These are phyloP conservation scores for Penicillium macrosclerotiorum DNA, from an alignment of 495 filamentous ascomycete genomes.

Conservation along the genomic window DNA sequence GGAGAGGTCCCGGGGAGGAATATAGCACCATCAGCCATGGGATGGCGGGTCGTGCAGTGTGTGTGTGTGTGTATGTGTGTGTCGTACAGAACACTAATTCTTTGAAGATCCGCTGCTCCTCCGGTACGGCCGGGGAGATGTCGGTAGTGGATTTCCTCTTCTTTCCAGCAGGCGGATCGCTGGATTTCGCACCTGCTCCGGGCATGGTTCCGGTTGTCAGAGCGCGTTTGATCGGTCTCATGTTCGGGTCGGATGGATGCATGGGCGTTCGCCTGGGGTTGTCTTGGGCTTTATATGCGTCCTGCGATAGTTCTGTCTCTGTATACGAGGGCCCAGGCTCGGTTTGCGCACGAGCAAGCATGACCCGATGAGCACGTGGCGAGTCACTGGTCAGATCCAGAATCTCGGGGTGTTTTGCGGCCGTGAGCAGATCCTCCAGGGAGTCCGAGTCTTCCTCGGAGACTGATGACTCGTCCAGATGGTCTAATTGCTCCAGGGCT, in stretches of 20 bases:
- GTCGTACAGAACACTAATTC: conserved; percentile 60
- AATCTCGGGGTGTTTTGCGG: not conserved
- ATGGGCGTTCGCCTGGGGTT: not conserved
- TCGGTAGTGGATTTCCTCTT: conserved; percentile 24
- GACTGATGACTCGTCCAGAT: conserved; percentile 33
- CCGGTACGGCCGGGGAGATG: conserved; percentile 47
- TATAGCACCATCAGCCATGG: too few relatives aligned
- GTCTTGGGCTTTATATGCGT: not conserved
- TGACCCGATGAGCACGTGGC: not conserved
- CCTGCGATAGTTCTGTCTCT: not conserved
- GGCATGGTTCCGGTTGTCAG: conserved; percentile 21
- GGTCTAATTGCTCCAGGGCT: conserved; percentile 45
- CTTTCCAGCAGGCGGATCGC: conserved; percentile 16
- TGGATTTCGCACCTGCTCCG: conserved; percentile 2
- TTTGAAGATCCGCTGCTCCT: conserved; percentile 63
- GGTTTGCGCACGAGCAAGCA: conserved; percentile 13
- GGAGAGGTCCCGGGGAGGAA: not conserved
- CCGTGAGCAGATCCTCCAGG: conserved; percentile 7
- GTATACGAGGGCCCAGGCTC: conserved; percentile 12
- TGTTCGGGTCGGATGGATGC: not conserved
- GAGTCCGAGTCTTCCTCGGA: conserved; percentile 15
- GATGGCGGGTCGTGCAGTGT: too few relatives aligned
- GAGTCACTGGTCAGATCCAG: not conserved
- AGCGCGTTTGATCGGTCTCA: conserved; percentile 9
- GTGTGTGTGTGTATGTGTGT: too few relatives aligned